Percentiles rank a stretch among this genome's conserved stretches.
Evolutionary conservation across 2,329 filamentous ascomycete species (phyloP).

Genomic region (Cercospora sojina): DNA sequence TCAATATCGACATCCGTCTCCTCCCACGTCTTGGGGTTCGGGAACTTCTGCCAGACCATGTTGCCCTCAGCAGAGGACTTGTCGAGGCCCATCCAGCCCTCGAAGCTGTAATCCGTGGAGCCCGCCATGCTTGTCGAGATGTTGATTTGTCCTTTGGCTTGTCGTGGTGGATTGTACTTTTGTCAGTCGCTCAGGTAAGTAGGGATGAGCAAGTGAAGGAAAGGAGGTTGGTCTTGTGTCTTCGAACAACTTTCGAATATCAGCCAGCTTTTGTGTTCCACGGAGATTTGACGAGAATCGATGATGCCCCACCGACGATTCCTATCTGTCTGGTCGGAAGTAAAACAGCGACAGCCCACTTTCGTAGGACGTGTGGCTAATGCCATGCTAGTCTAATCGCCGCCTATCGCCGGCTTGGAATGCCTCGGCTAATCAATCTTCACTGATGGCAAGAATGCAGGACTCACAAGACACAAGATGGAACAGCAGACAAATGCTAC

Average conservation of each 20-base stretch:
- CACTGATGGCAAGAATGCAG: not conserved
- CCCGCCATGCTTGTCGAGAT: not conserved
- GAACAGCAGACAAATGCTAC: not conserved
- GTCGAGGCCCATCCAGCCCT: slow-evolving; percentile 59
- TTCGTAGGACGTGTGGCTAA: not conserved
- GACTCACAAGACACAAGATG: not conserved
- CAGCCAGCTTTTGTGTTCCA: not conserved
- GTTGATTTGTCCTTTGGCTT: not conserved
- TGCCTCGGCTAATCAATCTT: not conserved
- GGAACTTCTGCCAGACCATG: slow-evolving; percentile 54
- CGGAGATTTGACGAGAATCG: not conserved
- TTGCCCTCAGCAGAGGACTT: slow-evolving; percentile 52
- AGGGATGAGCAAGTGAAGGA: not conserved
- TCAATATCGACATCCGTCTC: slow-evolving; percentile 44
- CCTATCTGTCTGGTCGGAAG: not conserved
- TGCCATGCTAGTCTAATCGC: not conserved
- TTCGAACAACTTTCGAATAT: not conserved
- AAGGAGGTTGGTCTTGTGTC: not conserved
- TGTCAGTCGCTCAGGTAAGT: not conserved
- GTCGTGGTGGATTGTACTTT: not conserved
- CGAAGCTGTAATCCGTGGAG: slow-evolving; percentile 50
- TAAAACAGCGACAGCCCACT: slow-evolving; percentile 1
- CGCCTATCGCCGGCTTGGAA: slow-evolving; percentile 1
- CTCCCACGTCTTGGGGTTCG: slow-evolving; percentile 39
- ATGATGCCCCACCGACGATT: not conserved